Base-by-base conservation (phyloP, 441 rosid genomes). In the Raphanus hybrid region DNA sequence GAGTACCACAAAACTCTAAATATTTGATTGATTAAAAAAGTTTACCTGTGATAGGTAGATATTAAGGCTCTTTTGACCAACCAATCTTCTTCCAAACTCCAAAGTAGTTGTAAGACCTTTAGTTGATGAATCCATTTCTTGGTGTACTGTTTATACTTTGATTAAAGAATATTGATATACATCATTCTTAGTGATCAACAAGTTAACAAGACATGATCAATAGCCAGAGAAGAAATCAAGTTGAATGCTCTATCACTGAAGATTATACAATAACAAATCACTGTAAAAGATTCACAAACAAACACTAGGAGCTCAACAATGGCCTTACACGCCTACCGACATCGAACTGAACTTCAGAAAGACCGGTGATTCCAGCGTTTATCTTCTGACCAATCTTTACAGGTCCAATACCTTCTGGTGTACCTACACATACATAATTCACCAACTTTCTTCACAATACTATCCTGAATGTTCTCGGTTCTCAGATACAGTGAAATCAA, bases 401-500 rank as follows among this genome's bases (percentile, higher is more conserved):
- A 4, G 99, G 94, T 77, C 98, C 98, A 69, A 90, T 93, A 58
- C 99, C 97, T 80, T 84, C 82, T 41, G 96, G 99, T 74, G 99
- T 91, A 73, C 98, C 99, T 94, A 83, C 79, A 37, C 26, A 65
- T 70, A 55, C 20, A 70, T 18, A 27, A 23, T 72, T 0, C 50
- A 39, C 18, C 63, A 15, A 34, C 5, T 48, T 35, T 20, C 60
- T 48, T 37, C 0, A 43, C 50, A 50, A 35, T 61, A 29, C 57
- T 29, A 75, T 14, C 57, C 1, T 48, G 27, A 48, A 9, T 67
- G 15, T 5, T 50, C n/a, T 18, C 62, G 0, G 15, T 5, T 50
- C n/a, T 18, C 62, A 1, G 63, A 39, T 52, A 26, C 8, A 54
- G 18, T 29, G 8, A 23, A 64, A 41, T 16, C 52, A 54, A 64